These are phyloP conservation scores for Colletotrichum melonis DNA, from an alignment of 2,329 filamentous ascomycete genomes.

Conservation along the genomic window DNA sequence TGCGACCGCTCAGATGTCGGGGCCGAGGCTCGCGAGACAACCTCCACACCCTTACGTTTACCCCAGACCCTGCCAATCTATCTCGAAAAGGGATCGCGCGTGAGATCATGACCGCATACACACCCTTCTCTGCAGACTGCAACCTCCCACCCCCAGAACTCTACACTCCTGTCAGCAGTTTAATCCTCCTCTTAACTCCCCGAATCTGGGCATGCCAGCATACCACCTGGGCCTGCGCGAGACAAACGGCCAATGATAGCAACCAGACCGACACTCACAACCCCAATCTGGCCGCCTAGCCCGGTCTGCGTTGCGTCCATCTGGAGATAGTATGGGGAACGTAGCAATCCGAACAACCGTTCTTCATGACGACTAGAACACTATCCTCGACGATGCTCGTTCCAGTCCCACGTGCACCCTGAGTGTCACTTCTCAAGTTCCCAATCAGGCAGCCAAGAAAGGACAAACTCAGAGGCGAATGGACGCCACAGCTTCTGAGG, in stretches of 20 bases:
- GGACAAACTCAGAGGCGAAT: not conserved
- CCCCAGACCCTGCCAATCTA: not conserved
- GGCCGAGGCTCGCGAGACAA: constrained; percentile 1
- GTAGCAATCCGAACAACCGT: constrained; percentile 10
- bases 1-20: not conserved
- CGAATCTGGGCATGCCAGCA: not conserved
- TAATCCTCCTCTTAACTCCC: not conserved
- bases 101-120: not conserved
- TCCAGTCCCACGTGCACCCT: not conserved
- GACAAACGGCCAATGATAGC: not conserved
- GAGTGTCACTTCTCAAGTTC: constrained; percentile 11
- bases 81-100: not conserved
- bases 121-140: no score
- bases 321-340: not conserved
- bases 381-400: not conserved
- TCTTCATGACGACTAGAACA: not conserved
- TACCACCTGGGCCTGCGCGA: not conserved
- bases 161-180: not conserved
- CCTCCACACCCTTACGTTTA: not conserved
- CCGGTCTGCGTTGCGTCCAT: constrained; percentile 17
- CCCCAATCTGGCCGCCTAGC: constrained; percentile 1
- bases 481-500: constrained; percentile 17
- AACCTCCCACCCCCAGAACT: not conserved
- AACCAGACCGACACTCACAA: not conserved
- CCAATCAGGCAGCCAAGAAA: constrained; percentile 8